Conservation (phyloP, 1,284 basidiomycete species). For the Ustilago loliicola region DNA sequence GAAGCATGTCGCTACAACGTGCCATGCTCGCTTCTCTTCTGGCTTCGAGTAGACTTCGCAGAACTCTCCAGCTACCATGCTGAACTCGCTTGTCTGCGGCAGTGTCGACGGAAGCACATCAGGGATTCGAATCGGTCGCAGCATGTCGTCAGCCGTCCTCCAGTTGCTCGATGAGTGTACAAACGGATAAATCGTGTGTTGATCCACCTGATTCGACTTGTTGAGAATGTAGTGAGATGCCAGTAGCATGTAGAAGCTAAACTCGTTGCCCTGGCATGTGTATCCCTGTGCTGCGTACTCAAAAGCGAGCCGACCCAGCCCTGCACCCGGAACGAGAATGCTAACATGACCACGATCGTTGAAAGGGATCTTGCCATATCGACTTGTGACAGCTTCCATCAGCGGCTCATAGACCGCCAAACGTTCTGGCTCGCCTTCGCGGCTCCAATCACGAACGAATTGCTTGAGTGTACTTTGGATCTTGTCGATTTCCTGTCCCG, state of each 20-base stretch:
- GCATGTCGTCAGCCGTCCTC: slow-evolving; percentile 58
- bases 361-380: slow-evolving; percentile 36
- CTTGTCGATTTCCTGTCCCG: slow-evolving; percentile 66
- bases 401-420: slow-evolving; percentile 60
- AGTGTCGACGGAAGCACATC: slow-evolving; percentile 63
- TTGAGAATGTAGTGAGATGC: slow-evolving; percentile 69
- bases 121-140: slow-evolving; percentile 60
- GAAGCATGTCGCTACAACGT: slow-evolving; percentile 93
- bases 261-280: slow-evolving; percentile 68
- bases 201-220: slow-evolving; percentile 43
- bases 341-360: slow-evolving; percentile 39
- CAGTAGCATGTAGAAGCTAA: slow-evolving; percentile 68
- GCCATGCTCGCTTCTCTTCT: slow-evolving; percentile 81
- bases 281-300: slow-evolving; percentile 64
- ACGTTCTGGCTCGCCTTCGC: slow-evolving; percentile 56
- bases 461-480: slow-evolving; percentile 68
- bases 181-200: slow-evolving; percentile 66
- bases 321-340: slow-evolving; percentile 67
- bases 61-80: slow-evolving; percentile 69
- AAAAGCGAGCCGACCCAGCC: slow-evolving; percentile 65
- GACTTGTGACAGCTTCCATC: slow-evolving; percentile 49
- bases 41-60: slow-evolving; percentile 71
- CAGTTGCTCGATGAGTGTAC: slow-evolving; percentile 68
- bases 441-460: slow-evolving; percentile 68
- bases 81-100: slow-evolving; percentile 62